Evolutionary conservation across 306 rosid genomes (phyloP).

Genomic region (Cucumis cinereus): DNA sequence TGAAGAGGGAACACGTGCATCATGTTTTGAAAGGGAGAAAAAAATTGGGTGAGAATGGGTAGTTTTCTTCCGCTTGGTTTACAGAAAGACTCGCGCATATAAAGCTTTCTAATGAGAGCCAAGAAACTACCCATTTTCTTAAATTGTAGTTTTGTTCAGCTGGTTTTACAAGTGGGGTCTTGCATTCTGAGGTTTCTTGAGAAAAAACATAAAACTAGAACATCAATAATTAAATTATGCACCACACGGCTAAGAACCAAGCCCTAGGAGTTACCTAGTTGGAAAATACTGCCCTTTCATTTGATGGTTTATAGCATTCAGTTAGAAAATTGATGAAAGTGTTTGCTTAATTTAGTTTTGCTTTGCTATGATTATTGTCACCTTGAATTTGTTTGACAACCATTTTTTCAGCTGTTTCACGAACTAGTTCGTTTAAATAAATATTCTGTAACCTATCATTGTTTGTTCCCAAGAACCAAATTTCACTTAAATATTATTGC

Average conservation of each 20-base stretch:
- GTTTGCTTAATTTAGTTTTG: neutral
- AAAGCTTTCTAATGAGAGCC: neutral
- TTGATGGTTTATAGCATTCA: neutral
- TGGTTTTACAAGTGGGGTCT: neutral
- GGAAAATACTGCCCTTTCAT: neutral
- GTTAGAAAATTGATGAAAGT: neutral
- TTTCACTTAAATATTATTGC: neutral
- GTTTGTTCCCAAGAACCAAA: neutral
- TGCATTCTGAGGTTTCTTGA: neutral
- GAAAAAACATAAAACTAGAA: neutral
- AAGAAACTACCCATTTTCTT: neutral
- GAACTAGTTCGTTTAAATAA: neutral
- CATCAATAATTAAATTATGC: neutral
- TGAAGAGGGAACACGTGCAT: neutral
- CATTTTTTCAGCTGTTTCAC: neutral
- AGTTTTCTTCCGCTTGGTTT: neutral
- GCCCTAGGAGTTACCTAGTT: neutral
- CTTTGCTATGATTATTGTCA: neutral
- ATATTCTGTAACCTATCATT: neutral
- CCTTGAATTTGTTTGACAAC: neutral
- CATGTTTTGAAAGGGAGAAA: too few species aligned
- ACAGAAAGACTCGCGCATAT: neutral
- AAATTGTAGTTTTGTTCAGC: neutral
- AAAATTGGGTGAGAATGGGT: neutral
- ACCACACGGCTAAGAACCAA: neutral